Percentiles rank a stretch among this genome's conserved stretches.
phyloP scores from a whole-genome alignment of 2,329 filamentous ascomycete genomes.

The Ilyonectria destructans region DNA sequence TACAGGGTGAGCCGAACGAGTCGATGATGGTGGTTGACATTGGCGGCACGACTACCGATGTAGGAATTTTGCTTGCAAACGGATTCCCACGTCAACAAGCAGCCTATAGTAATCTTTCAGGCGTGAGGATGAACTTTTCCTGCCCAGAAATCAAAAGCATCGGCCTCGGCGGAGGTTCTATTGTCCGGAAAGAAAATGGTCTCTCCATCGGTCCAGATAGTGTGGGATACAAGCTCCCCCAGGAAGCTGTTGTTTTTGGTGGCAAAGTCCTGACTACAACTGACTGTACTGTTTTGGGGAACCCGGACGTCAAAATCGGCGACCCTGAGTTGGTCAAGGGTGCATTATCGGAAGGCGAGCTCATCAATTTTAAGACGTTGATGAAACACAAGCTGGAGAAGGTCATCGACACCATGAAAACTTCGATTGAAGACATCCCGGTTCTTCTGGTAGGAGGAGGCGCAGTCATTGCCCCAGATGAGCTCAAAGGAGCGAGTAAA shows the following conservation, averaged over 20 bases:
- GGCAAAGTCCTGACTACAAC: slow-evolving; percentile 73
- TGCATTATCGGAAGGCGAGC: slow-evolving; percentile 51
- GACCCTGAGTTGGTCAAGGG: slow-evolving; percentile 56
- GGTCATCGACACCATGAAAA: slow-evolving; percentile 75
- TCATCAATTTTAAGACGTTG: slow-evolving; percentile 56
- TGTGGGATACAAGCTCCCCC: slow-evolving; percentile 71
- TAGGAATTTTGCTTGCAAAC: slow-evolving; percentile 72
- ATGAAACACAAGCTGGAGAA: slow-evolving; percentile 69
- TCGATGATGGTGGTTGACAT: slow-evolving; percentile 76
- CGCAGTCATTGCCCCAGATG: slow-evolving; percentile 70
- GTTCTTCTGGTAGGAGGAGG: slow-evolving; percentile 77
- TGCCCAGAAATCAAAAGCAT: slow-evolving; percentile 74
- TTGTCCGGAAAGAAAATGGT: slow-evolving; percentile 61
- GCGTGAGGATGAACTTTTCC: slow-evolving; percentile 75
- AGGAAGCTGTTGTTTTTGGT: slow-evolving; percentile 71
- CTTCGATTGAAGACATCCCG: slow-evolving; percentile 71
- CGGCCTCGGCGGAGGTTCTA: slow-evolving; percentile 72
- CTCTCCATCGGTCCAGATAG: slow-evolving; percentile 73
- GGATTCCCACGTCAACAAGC: slow-evolving; percentile 77
- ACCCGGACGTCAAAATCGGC: slow-evolving; percentile 58
- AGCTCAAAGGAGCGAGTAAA: slow-evolving; percentile 69
- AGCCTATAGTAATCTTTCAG: slow-evolving; percentile 74
- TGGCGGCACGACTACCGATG: slow-evolving; percentile 78
- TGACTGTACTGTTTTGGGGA: slow-evolving; percentile 63
- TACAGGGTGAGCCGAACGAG: slow-evolving; percentile 55